Conservation (phyloP, 805 yeast genomes). For the Candida manassasensis region DNA sequence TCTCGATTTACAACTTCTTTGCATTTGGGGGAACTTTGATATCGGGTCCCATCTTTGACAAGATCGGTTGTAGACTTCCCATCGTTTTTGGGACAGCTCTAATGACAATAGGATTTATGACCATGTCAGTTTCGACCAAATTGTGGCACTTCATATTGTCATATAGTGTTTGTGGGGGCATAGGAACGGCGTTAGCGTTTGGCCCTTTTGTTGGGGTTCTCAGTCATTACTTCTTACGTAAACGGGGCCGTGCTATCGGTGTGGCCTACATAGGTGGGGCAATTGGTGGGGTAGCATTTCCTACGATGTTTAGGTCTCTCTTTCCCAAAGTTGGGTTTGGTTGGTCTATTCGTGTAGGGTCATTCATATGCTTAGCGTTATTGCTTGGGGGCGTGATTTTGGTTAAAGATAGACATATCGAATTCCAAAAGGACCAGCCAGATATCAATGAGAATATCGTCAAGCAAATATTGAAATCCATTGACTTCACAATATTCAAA, state of each 20-base stretch:
- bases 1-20: slow-evolving; percentile 21
- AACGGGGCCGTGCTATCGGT: slow-evolving; percentile 25
- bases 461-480: slow-evolving; percentile 16
- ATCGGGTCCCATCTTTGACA: slow-evolving; percentile 24
- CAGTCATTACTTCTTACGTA: slow-evolving; percentile 20
- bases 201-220: slow-evolving; percentile 19
- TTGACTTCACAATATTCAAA: slow-evolving; percentile 22
- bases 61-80: slow-evolving; percentile 20
- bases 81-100: slow-evolving; percentile 16
- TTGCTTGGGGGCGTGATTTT: slow-evolving; percentile 13
- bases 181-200: slow-evolving; percentile 22
- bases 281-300: slow-evolving; percentile 25
- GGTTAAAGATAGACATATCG: slow-evolving; percentile 17
- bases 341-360: slow-evolving; percentile 25
- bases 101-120: slow-evolving; percentile 17
- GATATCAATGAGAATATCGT: slow-evolving; percentile 8
- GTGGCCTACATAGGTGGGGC: slow-evolving; percentile 28
- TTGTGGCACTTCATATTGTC: slow-evolving; percentile 23
- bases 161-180: slow-evolving; percentile 21
- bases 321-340: slow-evolving; percentile 26
- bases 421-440: slow-evolving; percentile 7
- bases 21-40: slow-evolving; percentile 21
- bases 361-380: slow-evolving; percentile 17
- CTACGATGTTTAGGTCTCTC: slow-evolving; percentile 22
- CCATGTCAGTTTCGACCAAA: slow-evolving; percentile 16